Base-by-base conservation (phyloP, 768 basidiomycete genomes). In the Dentipellis sp. region DNA sequence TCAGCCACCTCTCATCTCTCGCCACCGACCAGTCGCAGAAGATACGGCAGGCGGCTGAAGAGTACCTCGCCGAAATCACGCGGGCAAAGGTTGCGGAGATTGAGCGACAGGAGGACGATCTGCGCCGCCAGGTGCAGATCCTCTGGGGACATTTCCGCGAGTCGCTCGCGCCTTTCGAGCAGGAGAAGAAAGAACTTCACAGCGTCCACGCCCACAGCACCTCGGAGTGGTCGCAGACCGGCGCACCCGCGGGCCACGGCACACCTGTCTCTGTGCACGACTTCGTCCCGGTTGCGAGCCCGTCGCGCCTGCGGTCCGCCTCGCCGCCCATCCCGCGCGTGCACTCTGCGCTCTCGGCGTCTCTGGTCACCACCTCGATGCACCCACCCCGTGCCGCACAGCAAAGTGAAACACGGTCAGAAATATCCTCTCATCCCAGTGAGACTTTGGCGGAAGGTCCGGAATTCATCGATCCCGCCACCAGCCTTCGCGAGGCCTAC, bases 341-440 rank as follows among this genome's bases (percentile, higher is more conserved):
- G 47, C 58, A 75, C 35, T 90, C 87, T 53, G 80, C 83, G 5
- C 77, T 90, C 45, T 88, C 87, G 17, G 80, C 79, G n/a, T 88
- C 87, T 36, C 72, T 89, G 46, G 81, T 76, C 6, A 78, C 78
- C 19, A 75, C 84, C 17, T 70, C 71, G 14, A 17, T 45, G n/a
- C 42, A 45, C 14, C 42, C n/a, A 17, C 42, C 42, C 10, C 8
- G n/a, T 16, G 42, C 42, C 42, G 5, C 42, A 9, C 42, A 19
- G 42, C 29, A 29, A 29, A 29, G 29, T 29, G 29, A 49, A 59
- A 37, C 64, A 63, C 37, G 50, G 3, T 29, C 29, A 3, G 29
- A 29, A 29, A 29, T 29, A 29, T 29, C 29, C 6, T 29, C 29
- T 29, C 29, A 29, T 29, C 29, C 29, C 29, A 52, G 21, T 14